These are phyloP conservation scores for Clonostachys chloroleuca DNA, from an alignment of 2,329 filamentous ascomycete species.

Conservation along the genomic window DNA sequence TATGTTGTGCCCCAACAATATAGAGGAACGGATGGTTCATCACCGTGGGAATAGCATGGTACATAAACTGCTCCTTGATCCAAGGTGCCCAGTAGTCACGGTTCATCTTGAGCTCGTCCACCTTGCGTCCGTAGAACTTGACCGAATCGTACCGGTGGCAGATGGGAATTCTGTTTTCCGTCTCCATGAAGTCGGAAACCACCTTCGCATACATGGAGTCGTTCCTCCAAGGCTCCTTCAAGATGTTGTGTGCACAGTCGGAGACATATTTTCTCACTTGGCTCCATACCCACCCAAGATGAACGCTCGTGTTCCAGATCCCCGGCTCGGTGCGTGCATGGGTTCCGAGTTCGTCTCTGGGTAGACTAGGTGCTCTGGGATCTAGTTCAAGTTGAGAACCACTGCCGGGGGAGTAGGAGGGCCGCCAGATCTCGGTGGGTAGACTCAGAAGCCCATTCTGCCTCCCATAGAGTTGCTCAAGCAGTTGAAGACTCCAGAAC, in stretches of 20 bases:
- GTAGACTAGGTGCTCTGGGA: slow-evolving; percentile 32
- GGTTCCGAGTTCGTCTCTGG: slow-evolving; percentile 36
- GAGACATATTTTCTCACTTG: slow-evolving; percentile 38
- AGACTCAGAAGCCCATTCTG: slow-evolving; percentile 36
- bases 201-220: slow-evolving; percentile 47
- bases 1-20: slow-evolving; percentile 45
- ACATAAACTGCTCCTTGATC: slow-evolving; percentile 48
- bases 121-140: slow-evolving; percentile 43
- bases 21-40: slow-evolving; percentile 50
- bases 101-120: slow-evolving; percentile 36
- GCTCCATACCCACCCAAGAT: slow-evolving; percentile 48
- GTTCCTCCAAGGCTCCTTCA: slow-evolving; percentile 45
- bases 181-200: slow-evolving; percentile 44
- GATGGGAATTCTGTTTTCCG: slow-evolving; percentile 40
- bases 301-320: slow-evolving; percentile 44
- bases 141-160: slow-evolving; percentile 48
- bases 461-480: slow-evolving; percentile 44
- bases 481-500: slow-evolving; percentile 45
- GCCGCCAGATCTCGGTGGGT: slow-evolving; percentile 33
- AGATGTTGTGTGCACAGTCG: slow-evolving; percentile 37
- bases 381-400: slow-evolving; percentile 16
- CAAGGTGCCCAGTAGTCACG: slow-evolving; percentile 46
- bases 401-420: slow-evolving; percentile 18
- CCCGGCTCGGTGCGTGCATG: slow-evolving; percentile 31
- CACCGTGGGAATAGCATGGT: slow-evolving; percentile 44